These are phyloP conservation scores for Colletotrichum graminicola DNA, from an alignment of 2,329 filamentous ascomycete species.

Conservation along the genomic window DNA sequence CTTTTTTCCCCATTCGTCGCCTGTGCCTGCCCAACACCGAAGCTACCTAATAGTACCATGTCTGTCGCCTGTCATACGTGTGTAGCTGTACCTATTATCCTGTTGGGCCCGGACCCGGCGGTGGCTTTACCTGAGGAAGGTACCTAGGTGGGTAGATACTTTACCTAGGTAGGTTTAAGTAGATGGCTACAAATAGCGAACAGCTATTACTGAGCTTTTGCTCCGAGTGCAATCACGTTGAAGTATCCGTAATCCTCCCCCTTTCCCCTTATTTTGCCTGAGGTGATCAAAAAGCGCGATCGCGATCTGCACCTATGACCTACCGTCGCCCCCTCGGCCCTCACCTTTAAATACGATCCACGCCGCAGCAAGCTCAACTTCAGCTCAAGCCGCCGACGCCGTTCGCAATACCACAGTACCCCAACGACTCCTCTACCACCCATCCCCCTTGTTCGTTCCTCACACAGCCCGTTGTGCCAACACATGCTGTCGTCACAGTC, in stretches of 20 bases:
- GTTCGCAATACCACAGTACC: background rate
- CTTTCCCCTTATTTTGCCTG: background rate
- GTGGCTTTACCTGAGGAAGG: background rate
- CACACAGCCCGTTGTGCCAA: background rate
- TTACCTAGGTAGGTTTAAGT: background rate
- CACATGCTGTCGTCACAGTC: slow-evolving; percentile 28
- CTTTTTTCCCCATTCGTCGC: background rate
- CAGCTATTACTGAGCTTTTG: background rate
- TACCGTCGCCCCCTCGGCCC: background rate
- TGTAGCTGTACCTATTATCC: background rate
- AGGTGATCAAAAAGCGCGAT: background rate
- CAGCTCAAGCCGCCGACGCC: background rate
- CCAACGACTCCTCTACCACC: background rate
- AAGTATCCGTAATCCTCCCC: slow-evolving; percentile 20
- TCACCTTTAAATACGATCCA: slow-evolving; percentile 1
- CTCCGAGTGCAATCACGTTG: slow-evolving; percentile 22
- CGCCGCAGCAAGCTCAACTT: background rate
- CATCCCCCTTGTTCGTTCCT: background rate
- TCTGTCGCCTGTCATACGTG: background rate
- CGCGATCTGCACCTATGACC: slow-evolving; percentile 5
- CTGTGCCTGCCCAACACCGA: too few relatives aligned
- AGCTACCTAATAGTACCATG: too few relatives aligned
- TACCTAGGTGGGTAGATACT: background rate
- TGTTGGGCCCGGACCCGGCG: background rate
- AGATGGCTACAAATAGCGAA: too few relatives aligned